Conservation (phyloP, 805 yeast species). For the Jamesozyma jinghongensis region DNA sequence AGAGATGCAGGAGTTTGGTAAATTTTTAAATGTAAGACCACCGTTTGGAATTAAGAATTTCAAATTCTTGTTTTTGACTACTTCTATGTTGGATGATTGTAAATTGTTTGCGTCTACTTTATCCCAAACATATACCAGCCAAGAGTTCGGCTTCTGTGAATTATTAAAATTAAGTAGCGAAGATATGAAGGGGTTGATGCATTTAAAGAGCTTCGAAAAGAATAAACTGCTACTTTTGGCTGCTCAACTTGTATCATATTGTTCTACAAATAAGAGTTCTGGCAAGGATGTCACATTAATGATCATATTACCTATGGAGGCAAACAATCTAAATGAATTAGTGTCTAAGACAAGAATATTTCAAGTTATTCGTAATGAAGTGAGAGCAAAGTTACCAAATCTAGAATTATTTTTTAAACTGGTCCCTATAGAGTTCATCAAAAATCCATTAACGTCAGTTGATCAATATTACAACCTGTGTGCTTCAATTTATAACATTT, state of each 20-base stretch:
- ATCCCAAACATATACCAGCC: conserved; percentile 27
- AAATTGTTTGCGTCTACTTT: conserved; percentile 23
- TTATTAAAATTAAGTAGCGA: conserved; percentile 23
- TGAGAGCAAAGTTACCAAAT: conserved; percentile 26
- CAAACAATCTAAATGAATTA: conserved; percentile 32
- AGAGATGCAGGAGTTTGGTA: conserved; percentile 46
- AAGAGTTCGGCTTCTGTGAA: conserved; percentile 31
- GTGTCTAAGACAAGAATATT: conserved; percentile 40
- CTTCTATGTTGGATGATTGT: conserved; percentile 24
- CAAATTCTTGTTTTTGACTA: conserved; percentile 39
- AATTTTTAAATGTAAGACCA: conserved; percentile 50
- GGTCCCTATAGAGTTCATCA: conserved; percentile 35
- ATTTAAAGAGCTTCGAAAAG: conserved; percentile 27
- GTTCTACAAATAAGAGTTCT: conserved; percentile 25
- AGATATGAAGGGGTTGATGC: conserved; percentile 22
- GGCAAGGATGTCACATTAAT: conserved; percentile 22
- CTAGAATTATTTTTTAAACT: conserved; percentile 30
- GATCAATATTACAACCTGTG: conserved; percentile 36
- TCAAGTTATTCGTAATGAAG: conserved; percentile 36
- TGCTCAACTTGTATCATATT: conserved; percentile 32
- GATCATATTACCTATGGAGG: conserved; percentile 23
- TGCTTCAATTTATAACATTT: conserved; percentile 47
- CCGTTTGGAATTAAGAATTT: conserved; percentile 41
- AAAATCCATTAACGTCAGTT: conserved; percentile 27
- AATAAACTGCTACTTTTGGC: conserved; percentile 45